phyloP scores from a whole-genome alignment of 495 filamentous ascomycete genomes.

The Aspergillus funiculosus region DNA sequence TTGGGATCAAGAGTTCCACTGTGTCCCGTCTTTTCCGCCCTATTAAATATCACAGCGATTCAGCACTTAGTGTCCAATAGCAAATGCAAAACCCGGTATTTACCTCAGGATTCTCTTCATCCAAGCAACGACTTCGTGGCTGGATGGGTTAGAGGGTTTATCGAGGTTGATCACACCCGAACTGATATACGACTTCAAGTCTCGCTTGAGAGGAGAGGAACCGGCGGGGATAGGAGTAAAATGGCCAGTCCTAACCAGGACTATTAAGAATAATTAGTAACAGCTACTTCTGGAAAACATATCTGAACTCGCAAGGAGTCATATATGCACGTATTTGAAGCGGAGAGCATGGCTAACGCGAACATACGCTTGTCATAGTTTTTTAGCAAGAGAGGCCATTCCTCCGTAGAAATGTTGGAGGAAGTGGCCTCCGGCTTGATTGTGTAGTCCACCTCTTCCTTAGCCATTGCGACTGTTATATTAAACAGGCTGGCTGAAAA shows the following conservation, averaged over 20 bases:
- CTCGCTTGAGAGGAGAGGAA: constrained; percentile 77
- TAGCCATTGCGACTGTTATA: constrained; percentile 59
- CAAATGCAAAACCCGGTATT: constrained; percentile 5
- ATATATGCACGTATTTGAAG: not conserved
- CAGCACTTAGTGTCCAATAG: constrained; percentile 14
- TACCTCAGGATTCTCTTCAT: constrained; percentile 94
- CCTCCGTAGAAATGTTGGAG: constrained; percentile 66
- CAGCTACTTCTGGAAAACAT: constrained; percentile 12
- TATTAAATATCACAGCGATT: constrained; percentile 29
- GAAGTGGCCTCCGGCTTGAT: constrained; percentile 81
- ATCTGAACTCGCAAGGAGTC: not conserved
- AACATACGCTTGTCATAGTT: constrained; percentile 76
- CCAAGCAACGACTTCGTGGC: constrained; percentile 98
- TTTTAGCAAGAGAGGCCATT: constrained; percentile 87
- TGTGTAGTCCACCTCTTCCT: constrained; percentile 63
- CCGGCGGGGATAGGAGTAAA: constrained; percentile 92
- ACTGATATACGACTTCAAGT: constrained; percentile 90
- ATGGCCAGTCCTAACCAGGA: constrained; percentile 82
- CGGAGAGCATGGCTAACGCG: not conserved
- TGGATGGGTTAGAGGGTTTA: constrained; percentile 96
- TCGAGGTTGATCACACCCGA: constrained; percentile 98
- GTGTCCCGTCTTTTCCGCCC: constrained; percentile 95
- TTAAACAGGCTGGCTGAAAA: constrained; percentile 21
- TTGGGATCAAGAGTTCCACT: constrained; percentile 95
- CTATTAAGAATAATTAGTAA: constrained; percentile 36